Conservation (phyloP, 2,329 filamentous ascomycete species). For the Thelonectria blattea region DNA sequence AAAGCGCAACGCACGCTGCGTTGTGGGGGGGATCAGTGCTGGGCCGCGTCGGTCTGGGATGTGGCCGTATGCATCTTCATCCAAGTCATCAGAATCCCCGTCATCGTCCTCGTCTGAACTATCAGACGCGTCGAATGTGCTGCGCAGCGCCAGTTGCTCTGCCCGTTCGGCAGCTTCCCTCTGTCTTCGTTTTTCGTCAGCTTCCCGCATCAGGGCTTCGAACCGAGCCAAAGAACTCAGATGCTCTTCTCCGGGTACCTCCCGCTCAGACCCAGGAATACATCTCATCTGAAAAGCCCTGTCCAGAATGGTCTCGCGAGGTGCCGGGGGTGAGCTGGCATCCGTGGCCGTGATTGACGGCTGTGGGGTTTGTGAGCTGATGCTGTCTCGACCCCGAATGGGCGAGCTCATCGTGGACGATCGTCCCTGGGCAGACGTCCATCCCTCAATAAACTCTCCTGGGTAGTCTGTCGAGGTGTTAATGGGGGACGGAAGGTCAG, state of each 20-base stretch:
- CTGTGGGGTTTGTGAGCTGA: slow-evolving; percentile 56
- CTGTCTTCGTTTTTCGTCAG: slow-evolving; percentile 57
- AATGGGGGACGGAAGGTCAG: slow-evolving; percentile 63
- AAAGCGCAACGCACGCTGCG: slow-evolving; percentile 58
- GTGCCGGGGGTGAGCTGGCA: slow-evolving; percentile 58
- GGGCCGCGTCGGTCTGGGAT: slow-evolving; percentile 41
- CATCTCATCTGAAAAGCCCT: slow-evolving; percentile 68
- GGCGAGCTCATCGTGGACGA: slow-evolving; percentile 65
- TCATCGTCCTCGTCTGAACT: slow-evolving; percentile 50
- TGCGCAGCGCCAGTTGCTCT: slow-evolving; percentile 48
- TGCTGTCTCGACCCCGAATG: slow-evolving; percentile 58
- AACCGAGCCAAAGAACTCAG: slow-evolving; percentile 69
- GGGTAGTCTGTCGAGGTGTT: slow-evolving; percentile 60
- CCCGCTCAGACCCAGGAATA: slow-evolving; percentile 65
- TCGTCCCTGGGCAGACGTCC: slow-evolving; percentile 65
- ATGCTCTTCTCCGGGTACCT: slow-evolving; percentile 64
- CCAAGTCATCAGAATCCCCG: slow-evolving; percentile 48
- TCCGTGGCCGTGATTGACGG: slow-evolving; percentile 44
- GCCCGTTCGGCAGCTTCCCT: slow-evolving; percentile 44
- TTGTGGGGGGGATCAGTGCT: slow-evolving; percentile 51
- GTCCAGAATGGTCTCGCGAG: slow-evolving; percentile 71
- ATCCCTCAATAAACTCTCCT: slow-evolving; percentile 65
- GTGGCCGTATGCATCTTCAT: slow-evolving; percentile 49
- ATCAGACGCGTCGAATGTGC: slow-evolving; percentile 59
- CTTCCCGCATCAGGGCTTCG: slow-evolving; percentile 68